These are phyloP conservation scores for Talaromyces amestolkiae DNA, from an alignment of 2,329 filamentous ascomycete genomes.

Conservation along the genomic window DNA sequence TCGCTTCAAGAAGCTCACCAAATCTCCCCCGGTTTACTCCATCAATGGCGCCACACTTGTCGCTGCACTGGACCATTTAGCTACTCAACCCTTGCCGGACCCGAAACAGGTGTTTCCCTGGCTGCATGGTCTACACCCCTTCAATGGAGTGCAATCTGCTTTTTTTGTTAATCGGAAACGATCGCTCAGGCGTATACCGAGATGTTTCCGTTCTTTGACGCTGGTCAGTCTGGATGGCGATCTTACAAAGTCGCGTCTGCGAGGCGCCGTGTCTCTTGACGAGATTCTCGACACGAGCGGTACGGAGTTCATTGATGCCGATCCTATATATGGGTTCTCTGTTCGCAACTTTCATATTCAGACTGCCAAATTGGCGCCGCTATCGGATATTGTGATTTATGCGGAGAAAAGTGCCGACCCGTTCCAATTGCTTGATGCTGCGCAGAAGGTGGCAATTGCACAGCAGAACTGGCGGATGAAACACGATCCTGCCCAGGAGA, in stretches of 20 bases:
- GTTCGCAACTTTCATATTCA: conserved; percentile 98
- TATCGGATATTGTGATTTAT: conserved; percentile 92
- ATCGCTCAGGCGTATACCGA: conserved; percentile 66
- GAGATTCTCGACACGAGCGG: conserved; percentile 66
- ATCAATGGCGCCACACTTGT: conserved; percentile 68
- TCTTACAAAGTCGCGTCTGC: conserved; percentile 69
- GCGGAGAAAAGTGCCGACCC: conserved; percentile 64
- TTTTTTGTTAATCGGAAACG: conserved; percentile 82
- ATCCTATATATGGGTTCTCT: conserved; percentile 87
- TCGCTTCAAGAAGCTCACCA: conserved; percentile 57
- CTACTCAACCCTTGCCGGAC: conserved; percentile 78
- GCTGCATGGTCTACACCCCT: conserved; percentile 87
- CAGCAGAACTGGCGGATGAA: conserved; percentile 72
- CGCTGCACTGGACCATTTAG: conserved; percentile 70
- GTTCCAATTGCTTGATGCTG: conserved; percentile 64
- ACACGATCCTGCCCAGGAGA: conserved; percentile 55
- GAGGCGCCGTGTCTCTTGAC: conserved; percentile 78
- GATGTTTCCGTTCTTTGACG: conserved; percentile 75
- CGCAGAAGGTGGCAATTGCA: conserved; percentile 66
- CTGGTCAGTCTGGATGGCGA: conserved; percentile 88
- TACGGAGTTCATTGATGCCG: conserved; percentile 72
- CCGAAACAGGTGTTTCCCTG: conserved; percentile 89
- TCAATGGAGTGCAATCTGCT: conserved; percentile 82
- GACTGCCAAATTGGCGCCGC: conserved; percentile 76
- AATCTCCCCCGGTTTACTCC: conserved; percentile 64